Conservation (phyloP, 441 rosid species). For the Adansonia gregorii region DNA sequence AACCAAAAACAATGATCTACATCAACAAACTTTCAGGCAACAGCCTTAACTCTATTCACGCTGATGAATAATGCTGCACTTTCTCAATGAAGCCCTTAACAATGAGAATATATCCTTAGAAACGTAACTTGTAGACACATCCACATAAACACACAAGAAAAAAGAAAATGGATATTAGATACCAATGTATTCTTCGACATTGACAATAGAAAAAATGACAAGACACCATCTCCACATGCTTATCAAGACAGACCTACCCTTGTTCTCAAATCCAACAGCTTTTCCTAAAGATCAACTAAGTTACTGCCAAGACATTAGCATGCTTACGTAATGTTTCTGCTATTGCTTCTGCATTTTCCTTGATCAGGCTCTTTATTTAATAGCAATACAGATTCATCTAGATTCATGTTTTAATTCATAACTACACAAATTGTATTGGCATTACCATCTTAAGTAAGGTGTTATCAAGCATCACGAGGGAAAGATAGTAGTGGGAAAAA, state of each 20-base stretch:
- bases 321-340: neutral
- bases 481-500: neutral
- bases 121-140: neutral
- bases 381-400: constrained; percentile 8
- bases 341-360: neutral
- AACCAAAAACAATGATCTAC: constrained; percentile 1
- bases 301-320: constrained; percentile 16
- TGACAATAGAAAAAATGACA: neutral
- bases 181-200: neutral
- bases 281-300: neutral
- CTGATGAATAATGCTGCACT: neutral
- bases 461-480: constrained; percentile 2
- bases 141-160: neutral
- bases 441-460: neutral
- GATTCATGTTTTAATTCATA: neutral
- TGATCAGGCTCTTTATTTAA: neutral
- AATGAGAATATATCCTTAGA: constrained; percentile 2
- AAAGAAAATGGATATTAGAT: neutral
- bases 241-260: constrained; percentile 6
- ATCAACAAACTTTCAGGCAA: constrained; percentile 8
- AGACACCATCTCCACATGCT: neutral
- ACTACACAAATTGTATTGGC: neutral
- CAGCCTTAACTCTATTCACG: neutral
- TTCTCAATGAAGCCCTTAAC: constrained; percentile 14
- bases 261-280: constrained; percentile 4